Base-by-base conservation (phyloP, 2,329 filamentous ascomycete genomes). In the Bipolaris gigantea region DNA sequence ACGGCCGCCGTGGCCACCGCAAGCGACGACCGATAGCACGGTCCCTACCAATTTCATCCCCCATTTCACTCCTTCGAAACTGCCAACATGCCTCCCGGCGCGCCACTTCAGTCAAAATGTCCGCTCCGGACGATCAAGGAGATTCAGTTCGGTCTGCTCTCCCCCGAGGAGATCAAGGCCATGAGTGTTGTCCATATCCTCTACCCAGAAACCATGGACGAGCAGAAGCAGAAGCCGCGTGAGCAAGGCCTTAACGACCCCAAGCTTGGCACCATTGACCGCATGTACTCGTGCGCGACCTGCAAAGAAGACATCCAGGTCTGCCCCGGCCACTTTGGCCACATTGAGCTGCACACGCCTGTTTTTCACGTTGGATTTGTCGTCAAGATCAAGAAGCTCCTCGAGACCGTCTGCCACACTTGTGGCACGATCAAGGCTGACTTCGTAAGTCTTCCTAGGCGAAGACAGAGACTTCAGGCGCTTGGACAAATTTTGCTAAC, bases 121-220 rank as follows among this genome's bases (percentile, higher is more conserved):
- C 92, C 92, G 77, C 84, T 97, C 84, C 93, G 94, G 83, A 96
- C 89, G 64, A 92, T 99, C 71, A 89, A 97, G 83, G 95, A 99
- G 83, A 96, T 99, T 70, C 95, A 99, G 82, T 99, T 99, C 74
- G 94, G 94, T 73, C 85, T 99, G 74, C 85, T 99, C 77, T 96
- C 94, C 33, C 94, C 94, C 23, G 94, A 99, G 76, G 95, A 99
- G 81, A 96, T 97, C 78, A 97, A 99, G 82, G 92, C 89, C 71
- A 95, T 97, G 91, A 97, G 92, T 78, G 93, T 97, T 61, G 89
- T 88, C 66, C 90, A 96, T 75, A 93, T 99, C 74, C 85, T 94
- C 75, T 97, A 97, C 74, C 92, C 94, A n/a, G 94, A 99, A 81
- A 97, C 94, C 25, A 97, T 99, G 94, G 94, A 99, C 73, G 94